Evolutionary conservation across 2,329 filamentous ascomycete species (phyloP).

Genomic region (Trichoderma atroviride): DNA sequence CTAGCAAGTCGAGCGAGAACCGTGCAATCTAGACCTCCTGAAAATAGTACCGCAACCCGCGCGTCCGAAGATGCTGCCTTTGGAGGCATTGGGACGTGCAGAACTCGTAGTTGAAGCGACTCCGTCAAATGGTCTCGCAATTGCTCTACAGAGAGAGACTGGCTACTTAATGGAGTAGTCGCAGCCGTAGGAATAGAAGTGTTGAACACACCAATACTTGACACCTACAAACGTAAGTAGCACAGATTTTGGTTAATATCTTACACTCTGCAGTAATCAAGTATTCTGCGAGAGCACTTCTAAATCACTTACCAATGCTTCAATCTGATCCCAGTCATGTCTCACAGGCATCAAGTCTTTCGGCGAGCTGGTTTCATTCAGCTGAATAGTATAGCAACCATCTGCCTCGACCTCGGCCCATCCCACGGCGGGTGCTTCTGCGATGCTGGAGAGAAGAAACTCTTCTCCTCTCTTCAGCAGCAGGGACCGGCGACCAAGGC

Average conservation of each 20-base stretch:
- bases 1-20: constrained; percentile 80
- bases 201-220: constrained; percentile 58
- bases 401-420: constrained; percentile 86
- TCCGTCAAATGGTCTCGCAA: constrained; percentile 59
- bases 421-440: constrained; percentile 52
- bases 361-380: constrained; percentile 40
- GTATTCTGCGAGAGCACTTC: background rate
- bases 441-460: constrained; percentile 71
- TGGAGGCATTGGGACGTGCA: constrained; percentile 65
- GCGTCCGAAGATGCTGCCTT: constrained; percentile 43
- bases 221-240: constrained; percentile 55
- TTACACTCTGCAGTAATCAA: background rate
- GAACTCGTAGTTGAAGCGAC: constrained; percentile 66
- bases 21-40: constrained; percentile 91
- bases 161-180: constrained; percentile 27
- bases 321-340: constrained; percentile 40
- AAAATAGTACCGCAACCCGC: constrained; percentile 81
- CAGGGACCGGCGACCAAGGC: constrained; percentile 82
- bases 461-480: constrained; percentile 56
- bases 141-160: constrained; percentile 54
- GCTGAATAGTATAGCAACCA: constrained; percentile 71
- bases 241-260: constrained; percentile 31
- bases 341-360: constrained; percentile 30
- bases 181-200: constrained; percentile 44
- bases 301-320: constrained; percentile 49